Percentiles rank a stretch among this genome's conserved stretches.
Conservation (phyloP, 176 grass and related monocot genomes). For the Olyra latifolia region DNA sequence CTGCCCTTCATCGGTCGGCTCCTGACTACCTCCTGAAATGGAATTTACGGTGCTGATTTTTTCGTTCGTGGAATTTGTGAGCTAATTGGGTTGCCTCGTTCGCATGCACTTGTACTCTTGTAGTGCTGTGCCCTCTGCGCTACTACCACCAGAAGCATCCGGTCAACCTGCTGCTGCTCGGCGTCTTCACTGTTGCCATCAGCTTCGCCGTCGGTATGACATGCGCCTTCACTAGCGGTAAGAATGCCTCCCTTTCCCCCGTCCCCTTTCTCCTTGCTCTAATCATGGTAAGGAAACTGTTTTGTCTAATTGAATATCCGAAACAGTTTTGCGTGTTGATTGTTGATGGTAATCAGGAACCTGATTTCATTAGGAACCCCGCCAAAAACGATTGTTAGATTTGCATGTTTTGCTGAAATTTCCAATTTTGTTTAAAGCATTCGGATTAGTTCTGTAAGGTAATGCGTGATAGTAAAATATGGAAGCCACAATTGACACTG, state of each 20-base stretch:
- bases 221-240: conserved; percentile 80
- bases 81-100: neutral
- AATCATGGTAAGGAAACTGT: neutral
- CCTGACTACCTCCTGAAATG: neutral
- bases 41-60: neutral
- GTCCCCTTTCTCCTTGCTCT: neutral
- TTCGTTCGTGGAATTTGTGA: neutral
- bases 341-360: neutral
- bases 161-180: conserved; percentile 71
- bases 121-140: conserved; percentile 60
- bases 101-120: neutral
- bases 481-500: neutral
- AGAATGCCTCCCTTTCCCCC: neutral
- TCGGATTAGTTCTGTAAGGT: neutral
- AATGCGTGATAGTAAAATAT: neutral
- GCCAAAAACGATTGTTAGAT: neutral
- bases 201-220: conserved; percentile 74
- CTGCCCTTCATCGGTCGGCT: conserved; percentile 58
- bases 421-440: neutral
- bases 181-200: conserved; percentile 66
- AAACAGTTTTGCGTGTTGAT: neutral
- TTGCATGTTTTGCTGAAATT: neutral
- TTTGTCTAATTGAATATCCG: neutral
- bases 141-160: conserved; percentile 79
- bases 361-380: neutral